Evolutionary conservation across 148 eudicot species (phyloP), one percentile per base, ranked within the genome.

Genomic region (Rhododendron simsii): DNA sequence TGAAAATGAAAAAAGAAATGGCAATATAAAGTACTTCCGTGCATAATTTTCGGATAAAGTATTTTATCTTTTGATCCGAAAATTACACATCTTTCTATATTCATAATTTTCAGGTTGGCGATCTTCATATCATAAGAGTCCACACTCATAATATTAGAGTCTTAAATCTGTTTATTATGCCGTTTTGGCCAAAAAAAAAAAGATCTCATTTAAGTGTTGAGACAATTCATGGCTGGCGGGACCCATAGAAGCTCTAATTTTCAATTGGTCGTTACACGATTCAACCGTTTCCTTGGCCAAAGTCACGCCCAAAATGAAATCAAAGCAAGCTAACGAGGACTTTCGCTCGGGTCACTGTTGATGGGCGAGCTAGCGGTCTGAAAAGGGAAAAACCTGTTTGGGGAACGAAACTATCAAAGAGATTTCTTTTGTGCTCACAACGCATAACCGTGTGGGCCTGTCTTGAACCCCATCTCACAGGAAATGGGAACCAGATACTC

Each of bases 401-500:
- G 23, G 5, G 2, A 7, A 3, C 6, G 44, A 5, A 75, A 39
- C 41, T 10, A 15, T 35, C 45, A 14, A 33, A 20, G 37, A 4
- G 4, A 7, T n/a, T 71, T 30, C 41, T 1, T 78, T 21, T 44
- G 48, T 45, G 45, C 84, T 37, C 84, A 81, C 57, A 81, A n/a
- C 84, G 26, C 76, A 65, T 41, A 65, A 44, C 57, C 85, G 85
- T 26, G 85, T 83, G 85, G 85, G 41, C 77, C 85, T 83, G 5
- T 83, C 33, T 44, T 41, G 3, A 5, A 83, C 48, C 53, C 37
- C 12, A 8, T 55, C 26, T 7, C 47, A 8, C 67, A 26, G 16
- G 21, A 28, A n/a, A 26, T 65, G 35, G 77, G 44, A 83, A 45
- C 35, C 51, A 47, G 37, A 41, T 3, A 67, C 33, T 67, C 71